Evolutionary conservation across 331 rosid species (phyloP).

Genomic region (Arachis monticola): DNA sequence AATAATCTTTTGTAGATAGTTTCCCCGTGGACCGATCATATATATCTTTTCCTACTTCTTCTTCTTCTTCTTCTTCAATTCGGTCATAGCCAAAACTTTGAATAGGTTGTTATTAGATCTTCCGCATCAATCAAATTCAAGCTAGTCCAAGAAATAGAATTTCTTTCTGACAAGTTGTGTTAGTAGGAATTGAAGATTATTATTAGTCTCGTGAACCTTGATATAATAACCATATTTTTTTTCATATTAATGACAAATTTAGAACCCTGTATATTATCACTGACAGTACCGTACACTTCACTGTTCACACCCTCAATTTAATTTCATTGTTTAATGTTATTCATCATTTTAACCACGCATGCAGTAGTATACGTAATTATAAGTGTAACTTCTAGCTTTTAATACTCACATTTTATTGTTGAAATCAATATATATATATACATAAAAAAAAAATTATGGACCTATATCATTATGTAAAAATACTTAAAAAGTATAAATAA

Average conservation of each 20-base stretch:
- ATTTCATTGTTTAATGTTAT: neutral
- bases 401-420: neutral
- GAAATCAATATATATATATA: neutral
- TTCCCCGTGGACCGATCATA: neutral
- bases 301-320: neutral
- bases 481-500: too few species aligned
- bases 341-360: neutral
- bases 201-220: slow-evolving; percentile 33
- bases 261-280: neutral
- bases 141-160: neutral
- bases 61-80: neutral
- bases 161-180: slow-evolving; percentile 33
- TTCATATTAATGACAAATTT: neutral
- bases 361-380: neutral
- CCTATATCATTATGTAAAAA: too few species aligned
- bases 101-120: slow-evolving; percentile 23
- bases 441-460: too few species aligned
- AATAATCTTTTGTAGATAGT: neutral
- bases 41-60: neutral
- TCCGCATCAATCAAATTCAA: slow-evolving; percentile 30
- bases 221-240: neutral
- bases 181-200: neutral
- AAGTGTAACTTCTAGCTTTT: neutral
- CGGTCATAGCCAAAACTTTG: slow-evolving; percentile 24
- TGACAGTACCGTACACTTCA: neutral